Base-by-base conservation (phyloP, 2,329 filamentous ascomycete genomes). In the Geosmithia morbida region DNA sequence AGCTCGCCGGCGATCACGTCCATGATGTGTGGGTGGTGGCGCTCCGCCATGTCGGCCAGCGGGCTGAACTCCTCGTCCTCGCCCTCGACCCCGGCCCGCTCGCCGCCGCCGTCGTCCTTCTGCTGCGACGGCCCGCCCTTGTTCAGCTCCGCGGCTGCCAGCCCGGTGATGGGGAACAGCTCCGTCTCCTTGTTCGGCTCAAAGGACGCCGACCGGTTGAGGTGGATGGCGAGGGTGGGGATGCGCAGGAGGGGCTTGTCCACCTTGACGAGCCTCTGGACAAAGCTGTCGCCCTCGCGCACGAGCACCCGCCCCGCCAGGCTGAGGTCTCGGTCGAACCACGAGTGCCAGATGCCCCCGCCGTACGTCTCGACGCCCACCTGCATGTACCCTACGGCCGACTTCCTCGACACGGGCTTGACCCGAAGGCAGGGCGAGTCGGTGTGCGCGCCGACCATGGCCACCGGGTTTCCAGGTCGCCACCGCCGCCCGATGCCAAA, bases 171-270 rank as follows among this genome's bases (percentile, higher is more conserved):
- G 5, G 92, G 92, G 59, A 95, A 94, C 20, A 98, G 70, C 64
- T 98, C 90, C 20, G 83, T 87, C 70, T 98, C 92, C 70, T 96
- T 97, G 73, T 97, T 98, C 60, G 94, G 94, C 48, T 87, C 74
- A 59, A 98, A 98, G 52, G 75, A 86, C 57, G 85, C 75, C 56
- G 86, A 81, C 48, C 90, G 83, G 59, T 96, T 84, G 49, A 98
- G 78, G 66, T 98, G 92, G 54, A 97, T 94, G 33, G 92, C 92
- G 52, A 98, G 72, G 3, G 88, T 95, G 2, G 92, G 92, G 51
- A 98, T 90, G 46, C 92, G 79, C 54, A 97, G 75, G 55, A 98
- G 84, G 16, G 92, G 92, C 58, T 84, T 81, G 57, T 94, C 85
- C 53, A 98, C 78, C 68, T 94, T 92, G 66, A 97, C 79, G 48